Evolutionary conservation across 306 rosid species (phyloP).

Genomic region (Castanea mollissima): DNA sequence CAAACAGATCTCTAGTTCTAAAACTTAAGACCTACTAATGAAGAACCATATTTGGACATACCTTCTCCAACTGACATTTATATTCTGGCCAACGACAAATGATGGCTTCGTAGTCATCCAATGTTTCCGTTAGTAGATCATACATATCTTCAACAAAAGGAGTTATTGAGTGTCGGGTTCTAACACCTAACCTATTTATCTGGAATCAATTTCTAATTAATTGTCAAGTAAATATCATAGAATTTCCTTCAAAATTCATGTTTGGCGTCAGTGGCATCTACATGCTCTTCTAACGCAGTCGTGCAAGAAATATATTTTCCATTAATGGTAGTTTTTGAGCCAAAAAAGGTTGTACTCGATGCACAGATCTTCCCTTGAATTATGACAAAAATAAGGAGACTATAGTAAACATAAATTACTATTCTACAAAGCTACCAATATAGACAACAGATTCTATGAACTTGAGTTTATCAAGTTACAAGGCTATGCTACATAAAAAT

Average conservation of each 20-base stretch:
- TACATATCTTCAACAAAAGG: slow-evolving; percentile 26
- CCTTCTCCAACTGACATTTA: slow-evolving; percentile 22
- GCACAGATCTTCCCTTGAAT: neutral
- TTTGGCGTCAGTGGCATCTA: neutral
- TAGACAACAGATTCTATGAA: neutral
- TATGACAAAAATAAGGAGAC: neutral
- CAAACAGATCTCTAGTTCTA: neutral
- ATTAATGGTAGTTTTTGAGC: neutral
- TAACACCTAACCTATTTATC: slow-evolving; percentile 17
- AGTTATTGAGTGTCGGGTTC: slow-evolving; percentile 19
- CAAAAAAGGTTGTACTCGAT: neutral
- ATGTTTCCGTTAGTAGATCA: slow-evolving; percentile 7
- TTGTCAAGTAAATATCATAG: neutral
- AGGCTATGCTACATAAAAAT: neutral
- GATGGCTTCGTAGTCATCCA: slow-evolving; percentile 31
- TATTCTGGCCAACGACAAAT: slow-evolving; percentile 33
- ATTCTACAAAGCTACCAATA: neutral
- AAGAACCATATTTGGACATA: slow-evolving; percentile 8
- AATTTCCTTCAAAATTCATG: neutral
- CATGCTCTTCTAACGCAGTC: neutral
- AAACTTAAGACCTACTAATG: neutral
- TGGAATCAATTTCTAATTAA: slow-evolving; percentile 9
- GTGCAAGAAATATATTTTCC: neutral
- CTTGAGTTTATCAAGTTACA: neutral
- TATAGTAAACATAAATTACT: neutral